Conservation (phyloP, 768 basidiomycete genomes). For the Trametes maxima region DNA sequence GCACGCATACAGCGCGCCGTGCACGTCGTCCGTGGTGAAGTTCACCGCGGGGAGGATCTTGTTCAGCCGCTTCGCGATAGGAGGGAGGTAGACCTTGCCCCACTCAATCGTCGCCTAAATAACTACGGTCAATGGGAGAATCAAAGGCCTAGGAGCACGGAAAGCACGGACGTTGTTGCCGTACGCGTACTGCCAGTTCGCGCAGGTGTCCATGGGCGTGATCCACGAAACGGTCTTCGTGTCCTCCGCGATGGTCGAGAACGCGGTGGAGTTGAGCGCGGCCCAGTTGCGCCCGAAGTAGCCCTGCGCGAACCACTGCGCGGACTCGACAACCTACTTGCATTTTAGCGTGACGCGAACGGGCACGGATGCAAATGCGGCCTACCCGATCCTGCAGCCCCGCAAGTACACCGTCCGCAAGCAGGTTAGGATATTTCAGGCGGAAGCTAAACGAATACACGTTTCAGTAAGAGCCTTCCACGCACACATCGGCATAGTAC, state of each 20-base stretch:
- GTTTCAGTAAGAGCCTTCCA: too few species aligned
- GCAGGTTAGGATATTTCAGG: slow-evolving; percentile 35
- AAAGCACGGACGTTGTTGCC: slow-evolving; percentile 32
- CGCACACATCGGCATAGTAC: too few species aligned
- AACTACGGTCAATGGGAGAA: neutral
- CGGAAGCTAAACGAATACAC: slow-evolving; percentile 28
- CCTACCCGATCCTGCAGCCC: slow-evolving; percentile 37
- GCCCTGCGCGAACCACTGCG: slow-evolving; percentile 44
- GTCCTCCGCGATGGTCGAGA: slow-evolving; percentile 38
- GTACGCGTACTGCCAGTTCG: slow-evolving; percentile 37
- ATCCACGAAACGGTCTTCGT: slow-evolving; percentile 43
- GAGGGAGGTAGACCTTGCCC: slow-evolving; percentile 38
- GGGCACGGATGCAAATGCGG: neutral
- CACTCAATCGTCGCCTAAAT: slow-evolving; percentile 32
- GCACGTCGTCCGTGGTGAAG: slow-evolving; percentile 37
- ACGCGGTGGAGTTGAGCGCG: slow-evolving; percentile 29
- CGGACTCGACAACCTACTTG: slow-evolving; percentile 41
- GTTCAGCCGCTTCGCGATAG: slow-evolving; percentile 40
- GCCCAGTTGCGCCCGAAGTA: slow-evolving; percentile 40
- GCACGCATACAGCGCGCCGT: slow-evolving; percentile 46
- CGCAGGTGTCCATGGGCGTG: slow-evolving; percentile 44
- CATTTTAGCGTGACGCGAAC: neutral
- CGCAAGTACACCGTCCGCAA: slow-evolving; percentile 31
- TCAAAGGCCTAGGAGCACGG: neutral
- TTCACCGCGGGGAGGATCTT: slow-evolving; percentile 37